Base-by-base conservation (phyloP, 768 basidiomycete genomes). In the Symmetrospora coprosmae region DNA sequence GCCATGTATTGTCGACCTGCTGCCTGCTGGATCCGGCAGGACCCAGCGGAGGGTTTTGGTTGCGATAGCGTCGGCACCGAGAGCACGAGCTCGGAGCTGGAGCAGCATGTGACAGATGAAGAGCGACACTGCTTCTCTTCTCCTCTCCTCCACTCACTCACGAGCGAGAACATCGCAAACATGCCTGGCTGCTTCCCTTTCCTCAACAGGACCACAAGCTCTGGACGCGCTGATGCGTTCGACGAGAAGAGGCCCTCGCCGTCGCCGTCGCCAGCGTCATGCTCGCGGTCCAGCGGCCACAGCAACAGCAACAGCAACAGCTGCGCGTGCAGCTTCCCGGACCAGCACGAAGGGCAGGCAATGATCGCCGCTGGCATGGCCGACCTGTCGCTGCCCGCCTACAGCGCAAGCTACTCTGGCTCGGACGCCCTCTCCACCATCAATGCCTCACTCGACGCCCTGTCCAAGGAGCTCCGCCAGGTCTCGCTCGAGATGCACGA, bases 111-210 rank as follows among this genome's bases (percentile, higher is more conserved):
- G n/a, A n/a, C n/a, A n/a, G n/a, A n/a, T n/a, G n/a, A n/a, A n/a
- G n/a, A n/a, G n/a, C n/a, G n/a, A n/a, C n/a, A n/a, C n/a, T n/a
- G n/a, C n/a, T n/a, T n/a, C n/a, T n/a, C n/a, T n/a, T n/a, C n/a
- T n/a, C n/a, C n/a, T n/a, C n/a, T n/a, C n/a, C n/a, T n/a, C n/a
- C n/a, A n/a, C n/a, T n/a, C n/a, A n/a, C n/a, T n/a, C n/a, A n/a
- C n/a, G n/a, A n/a, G n/a, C n/a, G n/a, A n/a, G n/a, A n/a, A n/a
- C n/a, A n/a, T n/a, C n/a, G n/a, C n/a, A n/a, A n/a, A n/a, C 34
- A 55, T 55, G 52, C 52, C 52, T 4, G 52, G 52, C 52, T 55
- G 52, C 31, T 55, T 55, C 23, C 33, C 52, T 23, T 55, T 55
- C 39, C 38, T 55, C 21, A 55, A 41, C 37, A 31, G 39, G 6